These are phyloP conservation scores for Cinnamomum chago DNA, from an alignment of 164 flowering plant species.

Conservation along the genomic window DNA sequence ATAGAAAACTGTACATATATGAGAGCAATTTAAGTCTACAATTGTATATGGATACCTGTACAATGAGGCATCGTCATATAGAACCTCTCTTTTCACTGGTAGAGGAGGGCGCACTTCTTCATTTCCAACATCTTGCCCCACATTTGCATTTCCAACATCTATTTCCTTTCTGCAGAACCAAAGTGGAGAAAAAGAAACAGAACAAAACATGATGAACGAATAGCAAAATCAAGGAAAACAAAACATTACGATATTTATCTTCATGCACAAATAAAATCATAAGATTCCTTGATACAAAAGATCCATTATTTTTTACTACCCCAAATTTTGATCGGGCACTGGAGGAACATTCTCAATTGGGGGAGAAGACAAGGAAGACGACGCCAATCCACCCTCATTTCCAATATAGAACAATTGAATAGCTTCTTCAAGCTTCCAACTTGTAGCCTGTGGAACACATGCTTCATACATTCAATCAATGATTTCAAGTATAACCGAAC, in stretches of 20 bases:
- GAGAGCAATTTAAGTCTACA: too few relatives aligned
- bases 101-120: conserved; percentile 83
- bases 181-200: neutral
- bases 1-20: too few relatives aligned
- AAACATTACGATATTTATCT: neutral
- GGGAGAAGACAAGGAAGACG: conserved; percentile 30
- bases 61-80: conserved; percentile 69
- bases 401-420: conserved; percentile 82
- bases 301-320: conserved; percentile 23
- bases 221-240: neutral
- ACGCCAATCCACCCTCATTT: conserved; percentile 43
- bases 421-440: conserved; percentile 97
- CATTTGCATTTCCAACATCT: conserved; percentile 21
- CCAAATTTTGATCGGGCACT: conserved; percentile 24
- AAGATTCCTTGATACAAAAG: neutral
- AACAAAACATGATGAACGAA: neutral
- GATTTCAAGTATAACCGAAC: neutral
- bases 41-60: conserved; percentile 43
- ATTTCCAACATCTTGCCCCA: conserved; percentile 34
- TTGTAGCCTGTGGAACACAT: conserved; percentile 60
- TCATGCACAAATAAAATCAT: neutral
- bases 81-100: conserved; percentile 88
- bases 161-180: conserved; percentile 29
- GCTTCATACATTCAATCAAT: neutral
- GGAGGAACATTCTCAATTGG: conserved; percentile 28